Conservation (phyloP, 2,329 filamentous ascomycete genomes). For the Trematosphaeria pertusa region DNA sequence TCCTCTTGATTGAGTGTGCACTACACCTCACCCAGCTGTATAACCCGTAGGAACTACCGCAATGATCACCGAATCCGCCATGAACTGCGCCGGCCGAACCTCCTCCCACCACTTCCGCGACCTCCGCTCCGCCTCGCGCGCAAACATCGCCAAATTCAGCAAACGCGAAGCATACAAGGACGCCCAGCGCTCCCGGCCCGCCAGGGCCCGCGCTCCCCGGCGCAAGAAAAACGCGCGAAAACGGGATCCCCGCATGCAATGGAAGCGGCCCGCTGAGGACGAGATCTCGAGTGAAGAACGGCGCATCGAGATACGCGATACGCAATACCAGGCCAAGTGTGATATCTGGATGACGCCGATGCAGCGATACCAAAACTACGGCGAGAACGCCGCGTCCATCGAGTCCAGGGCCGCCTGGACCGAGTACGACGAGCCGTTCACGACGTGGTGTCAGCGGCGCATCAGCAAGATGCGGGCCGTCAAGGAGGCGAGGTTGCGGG, state of each 20-base stretch:
- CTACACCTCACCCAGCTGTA: not conserved
- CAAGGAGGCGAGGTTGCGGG: not conserved
- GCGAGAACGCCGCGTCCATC: not conserved
- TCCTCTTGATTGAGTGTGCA: slow-evolving; percentile 12
- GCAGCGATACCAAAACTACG: not conserved
- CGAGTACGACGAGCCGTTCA: not conserved
- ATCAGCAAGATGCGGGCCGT: not conserved
- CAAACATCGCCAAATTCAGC: not conserved
- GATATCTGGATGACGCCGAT: not conserved
- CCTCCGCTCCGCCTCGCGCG: slow-evolving; percentile 16
- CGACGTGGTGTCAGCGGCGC: not conserved
- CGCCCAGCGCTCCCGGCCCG: not conserved
- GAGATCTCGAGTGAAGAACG: not conserved
- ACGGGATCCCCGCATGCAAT: too few species aligned
- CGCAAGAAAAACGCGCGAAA: not conserved
- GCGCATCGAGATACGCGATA: not conserved
- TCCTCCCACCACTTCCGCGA: slow-evolving; percentile 13
- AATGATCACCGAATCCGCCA: too few species aligned
- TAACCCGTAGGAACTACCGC: too few species aligned
- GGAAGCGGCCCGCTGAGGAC: too few species aligned
- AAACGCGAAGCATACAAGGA: not conserved
- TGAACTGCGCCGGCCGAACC: not conserved
- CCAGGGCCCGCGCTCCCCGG: not conserved
- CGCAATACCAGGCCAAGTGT: not conserved
- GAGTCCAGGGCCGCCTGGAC: not conserved